A percentile compares a stretch with the other conserved stretches of the same genome.
Conservation (phyloP, 805 yeast species). For the Kodamaea leandrae region DNA sequence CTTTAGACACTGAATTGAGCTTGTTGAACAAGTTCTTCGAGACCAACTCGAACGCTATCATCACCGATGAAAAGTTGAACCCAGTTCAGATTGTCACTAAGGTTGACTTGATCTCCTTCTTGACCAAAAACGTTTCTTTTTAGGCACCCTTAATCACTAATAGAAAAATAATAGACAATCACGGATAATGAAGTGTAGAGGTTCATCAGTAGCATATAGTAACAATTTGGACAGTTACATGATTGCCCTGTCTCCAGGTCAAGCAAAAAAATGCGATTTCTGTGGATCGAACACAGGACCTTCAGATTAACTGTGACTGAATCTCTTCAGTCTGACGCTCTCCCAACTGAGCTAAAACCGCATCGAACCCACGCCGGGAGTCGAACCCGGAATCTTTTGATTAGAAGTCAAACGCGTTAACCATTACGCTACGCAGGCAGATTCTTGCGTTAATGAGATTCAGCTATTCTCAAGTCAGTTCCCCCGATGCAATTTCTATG, state of each 20-base stretch:
- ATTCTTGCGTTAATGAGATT: not conserved
- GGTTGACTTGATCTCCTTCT: conserved; percentile 69
- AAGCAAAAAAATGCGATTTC: conserved; percentile 48
- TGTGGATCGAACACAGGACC: conserved; percentile 91
- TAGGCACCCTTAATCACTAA: conserved; percentile 5
- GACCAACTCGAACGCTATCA: conserved; percentile 79
- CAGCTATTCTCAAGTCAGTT: not conserved
- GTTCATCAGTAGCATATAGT: not conserved
- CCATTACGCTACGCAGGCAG: conserved; percentile 23
- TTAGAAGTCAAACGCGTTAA: conserved; percentile 26
- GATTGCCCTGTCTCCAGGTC: too few species aligned
- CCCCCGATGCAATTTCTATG: too few species aligned
- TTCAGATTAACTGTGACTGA: conserved; percentile 48
- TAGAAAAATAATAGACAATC: conserved; percentile 2
- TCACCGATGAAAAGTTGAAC: conserved; percentile 65
- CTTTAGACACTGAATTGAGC: conserved; percentile 60
- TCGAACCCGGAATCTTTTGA: conserved; percentile 26
- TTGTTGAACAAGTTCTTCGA: conserved; percentile 79
- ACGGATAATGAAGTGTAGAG: not conserved
- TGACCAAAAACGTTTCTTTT: conserved; percentile 34
- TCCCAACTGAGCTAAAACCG: conserved; percentile 18
- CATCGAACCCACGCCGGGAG: conserved; percentile 20
- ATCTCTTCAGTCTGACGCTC: conserved; percentile 38
- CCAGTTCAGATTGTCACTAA: conserved; percentile 86
- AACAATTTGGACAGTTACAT: too few species aligned